A percentile compares a stretch with the other conserved stretches of the same genome.
Conservation (phyloP, 2,329 filamentous ascomycete species). For the Neopestalotiopsis sp. region DNA sequence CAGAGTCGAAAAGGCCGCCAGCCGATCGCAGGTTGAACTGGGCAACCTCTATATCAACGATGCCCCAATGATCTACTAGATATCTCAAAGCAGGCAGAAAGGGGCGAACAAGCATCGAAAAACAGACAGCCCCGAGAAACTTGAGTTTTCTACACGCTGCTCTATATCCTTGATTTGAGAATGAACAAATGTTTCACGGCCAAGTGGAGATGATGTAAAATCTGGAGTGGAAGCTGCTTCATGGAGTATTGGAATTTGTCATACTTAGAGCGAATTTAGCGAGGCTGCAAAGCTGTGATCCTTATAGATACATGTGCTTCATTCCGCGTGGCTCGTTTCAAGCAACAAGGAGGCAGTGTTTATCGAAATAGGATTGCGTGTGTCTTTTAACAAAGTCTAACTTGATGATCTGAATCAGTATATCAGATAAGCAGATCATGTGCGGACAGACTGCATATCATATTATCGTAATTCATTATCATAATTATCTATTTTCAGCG, state of each 20-base stretch:
- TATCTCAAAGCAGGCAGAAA: background rate
- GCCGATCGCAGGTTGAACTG: constrained; percentile 11
- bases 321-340: too few species aligned
- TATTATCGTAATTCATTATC: too few species aligned
- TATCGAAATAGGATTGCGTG: background rate
- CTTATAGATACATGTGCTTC: too few species aligned
- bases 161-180: background rate
- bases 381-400: background rate
- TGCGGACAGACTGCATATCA: too few species aligned
- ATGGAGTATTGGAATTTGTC: background rate
- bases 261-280: background rate
- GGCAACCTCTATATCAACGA: constrained; percentile 5
- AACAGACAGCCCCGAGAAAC: background rate
- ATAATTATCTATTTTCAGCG: too few species aligned
- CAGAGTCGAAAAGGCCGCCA: background rate
- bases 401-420: too few species aligned
- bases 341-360: background rate
- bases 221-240: background rate
- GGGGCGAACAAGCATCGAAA: background rate
- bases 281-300: too few species aligned
- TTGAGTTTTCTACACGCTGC: background rate
- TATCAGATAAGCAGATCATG: too few species aligned
- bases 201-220: background rate
- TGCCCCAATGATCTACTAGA: background rate
- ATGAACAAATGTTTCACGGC: background rate